Percentiles rank a stretch among this genome's conserved stretches.
Evolutionary conservation across 768 basidiomycete species (phyloP).

Genomic region (Podaxis sp.): DNA sequence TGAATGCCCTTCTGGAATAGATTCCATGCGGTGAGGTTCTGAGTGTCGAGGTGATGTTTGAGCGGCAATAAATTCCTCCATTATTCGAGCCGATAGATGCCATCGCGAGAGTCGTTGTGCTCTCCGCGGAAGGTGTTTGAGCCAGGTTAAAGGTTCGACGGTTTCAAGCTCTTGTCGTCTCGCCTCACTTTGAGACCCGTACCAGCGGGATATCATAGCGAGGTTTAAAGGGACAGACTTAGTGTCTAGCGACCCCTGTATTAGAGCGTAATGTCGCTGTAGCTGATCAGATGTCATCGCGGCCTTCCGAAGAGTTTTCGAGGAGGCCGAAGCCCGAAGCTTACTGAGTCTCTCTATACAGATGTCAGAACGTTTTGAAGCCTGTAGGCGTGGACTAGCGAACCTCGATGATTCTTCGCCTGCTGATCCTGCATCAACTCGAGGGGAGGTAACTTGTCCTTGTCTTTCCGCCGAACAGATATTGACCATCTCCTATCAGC

Average conservation of each 20-base stretch:
- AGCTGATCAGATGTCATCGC: slow-evolving; percentile 63
- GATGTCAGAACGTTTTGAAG: background rate
- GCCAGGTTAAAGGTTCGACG: slow-evolving; percentile 70
- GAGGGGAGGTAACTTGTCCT: slow-evolving; percentile 39
- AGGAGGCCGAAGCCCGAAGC: slow-evolving; percentile 44
- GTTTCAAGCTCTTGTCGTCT: slow-evolving; percentile 51
- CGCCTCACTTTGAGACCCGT: slow-evolving; percentile 42
- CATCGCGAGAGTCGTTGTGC: slow-evolving; percentile 40
- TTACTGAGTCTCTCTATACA: slow-evolving; percentile 51
- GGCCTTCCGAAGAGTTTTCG: slow-evolving; percentile 59
- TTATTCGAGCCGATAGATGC: slow-evolving; percentile 64
- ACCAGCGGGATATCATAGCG: slow-evolving; percentile 55
- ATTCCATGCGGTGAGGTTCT: slow-evolving; percentile 30
- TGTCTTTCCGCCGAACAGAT: slow-evolving; percentile 57
- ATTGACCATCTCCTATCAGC: slow-evolving; percentile 60
- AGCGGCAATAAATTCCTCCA: slow-evolving; percentile 59
- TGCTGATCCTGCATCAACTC: slow-evolving; percentile 53
- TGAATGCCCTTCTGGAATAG: slow-evolving; percentile 40
- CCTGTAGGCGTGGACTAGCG: slow-evolving; percentile 1
- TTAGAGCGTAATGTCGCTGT: slow-evolving; percentile 55
- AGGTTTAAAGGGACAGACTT: slow-evolving; percentile 36
- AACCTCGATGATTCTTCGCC: slow-evolving; percentile 54
- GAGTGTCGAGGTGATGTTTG: slow-evolving; percentile 19
- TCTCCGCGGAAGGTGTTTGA: slow-evolving; percentile 51
- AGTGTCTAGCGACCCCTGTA: slow-evolving; percentile 35